Percentiles rank a stretch among this genome's conserved stretches.
Evolutionary conservation across 192 early-diverging fungal genomes (phyloP).

Genomic region (Anaeromyces robustus): DNA sequence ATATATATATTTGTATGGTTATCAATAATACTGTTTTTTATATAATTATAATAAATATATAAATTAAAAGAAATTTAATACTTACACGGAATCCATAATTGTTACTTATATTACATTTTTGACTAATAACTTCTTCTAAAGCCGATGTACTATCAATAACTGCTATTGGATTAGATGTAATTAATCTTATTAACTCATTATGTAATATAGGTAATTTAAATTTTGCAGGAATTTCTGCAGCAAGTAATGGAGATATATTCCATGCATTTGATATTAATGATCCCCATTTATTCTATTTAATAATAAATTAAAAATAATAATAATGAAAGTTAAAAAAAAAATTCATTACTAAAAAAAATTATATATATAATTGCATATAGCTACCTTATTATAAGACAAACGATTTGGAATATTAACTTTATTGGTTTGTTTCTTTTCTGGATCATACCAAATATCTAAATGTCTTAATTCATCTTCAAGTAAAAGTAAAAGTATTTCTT

Average conservation of each 20-base stretch:
- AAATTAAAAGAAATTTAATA: constrained; percentile 4
- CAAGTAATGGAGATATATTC: constrained; percentile 51
- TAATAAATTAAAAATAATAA: constrained; percentile 4
- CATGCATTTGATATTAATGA: constrained; percentile 63
- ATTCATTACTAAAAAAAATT: no score
- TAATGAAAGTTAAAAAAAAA: constrained; percentile 3
- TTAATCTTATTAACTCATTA: not conserved
- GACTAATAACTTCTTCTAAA: not conserved
- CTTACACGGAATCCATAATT: constrained; percentile 7
- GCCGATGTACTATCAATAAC: not conserved
- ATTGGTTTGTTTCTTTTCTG: constrained; percentile 27
- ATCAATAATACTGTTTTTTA: constrained; percentile 20
- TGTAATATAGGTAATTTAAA: not conserved
- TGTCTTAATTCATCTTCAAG: constrained; percentile 78
- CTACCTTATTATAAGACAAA: constrained; percentile 10
- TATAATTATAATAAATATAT: constrained; percentile 13
- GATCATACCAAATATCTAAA: constrained; percentile 69
- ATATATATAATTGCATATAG: no score
- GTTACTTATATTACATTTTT: not conserved
- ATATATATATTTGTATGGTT: not conserved
- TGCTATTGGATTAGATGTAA: not conserved
- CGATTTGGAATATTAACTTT: constrained; percentile 12
- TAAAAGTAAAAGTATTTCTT: constrained; percentile 61
- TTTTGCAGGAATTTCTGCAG: constrained; percentile 6
- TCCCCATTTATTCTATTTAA: constrained; percentile 51